Conservation (phyloP, 2,329 filamentous ascomycete species). For the Sphaerostilbella broomeana region DNA sequence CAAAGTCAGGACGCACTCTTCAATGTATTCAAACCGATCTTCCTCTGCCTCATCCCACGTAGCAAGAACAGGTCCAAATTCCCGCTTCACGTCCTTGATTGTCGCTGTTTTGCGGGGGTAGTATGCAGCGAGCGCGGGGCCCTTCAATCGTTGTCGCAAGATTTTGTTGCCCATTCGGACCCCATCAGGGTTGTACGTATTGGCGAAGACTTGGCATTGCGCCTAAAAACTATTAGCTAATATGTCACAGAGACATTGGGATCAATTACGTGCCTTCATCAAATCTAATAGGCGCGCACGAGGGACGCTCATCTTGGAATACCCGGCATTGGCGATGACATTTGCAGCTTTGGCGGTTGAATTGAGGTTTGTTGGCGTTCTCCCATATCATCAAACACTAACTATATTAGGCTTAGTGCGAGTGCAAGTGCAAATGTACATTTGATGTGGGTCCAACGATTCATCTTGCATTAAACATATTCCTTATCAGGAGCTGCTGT, state of each 20-base stretch:
- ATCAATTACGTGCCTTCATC: conserved; percentile 57
- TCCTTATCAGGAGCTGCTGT: not conserved
- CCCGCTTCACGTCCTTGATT: conserved; percentile 65
- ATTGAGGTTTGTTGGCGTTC: conserved; percentile 18
- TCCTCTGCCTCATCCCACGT: conserved; percentile 71
- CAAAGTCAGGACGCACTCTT: conserved; percentile 53
- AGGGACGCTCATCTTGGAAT: conserved; percentile 54
- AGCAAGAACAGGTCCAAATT: conserved; percentile 59
- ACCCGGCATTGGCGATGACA: conserved; percentile 18
- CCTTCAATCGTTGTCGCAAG: conserved; percentile 77
- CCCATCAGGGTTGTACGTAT: conserved; percentile 80
- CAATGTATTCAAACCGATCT: conserved; percentile 69
- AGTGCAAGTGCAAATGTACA: not conserved
- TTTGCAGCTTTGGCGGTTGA: conserved; percentile 22
- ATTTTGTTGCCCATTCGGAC: conserved; percentile 85
- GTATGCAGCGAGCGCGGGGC: conserved; percentile 77
- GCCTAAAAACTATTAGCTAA: conserved; percentile 45
- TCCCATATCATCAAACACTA: not conserved
- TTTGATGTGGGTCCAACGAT: not conserved
- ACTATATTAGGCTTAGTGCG: not conserved
- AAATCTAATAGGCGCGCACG: conserved; percentile 61
- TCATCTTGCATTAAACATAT: conserved; percentile 1
- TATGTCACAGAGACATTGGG: not conserved
- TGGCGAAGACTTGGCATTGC: conserved; percentile 88
- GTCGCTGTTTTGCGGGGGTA: conserved; percentile 73